Evolutionary conservation across 2,329 filamentous ascomycete genomes (phyloP), one percentile per base, ranked within the genome.

Genomic region (Microsporum ferrugineum): DNA sequence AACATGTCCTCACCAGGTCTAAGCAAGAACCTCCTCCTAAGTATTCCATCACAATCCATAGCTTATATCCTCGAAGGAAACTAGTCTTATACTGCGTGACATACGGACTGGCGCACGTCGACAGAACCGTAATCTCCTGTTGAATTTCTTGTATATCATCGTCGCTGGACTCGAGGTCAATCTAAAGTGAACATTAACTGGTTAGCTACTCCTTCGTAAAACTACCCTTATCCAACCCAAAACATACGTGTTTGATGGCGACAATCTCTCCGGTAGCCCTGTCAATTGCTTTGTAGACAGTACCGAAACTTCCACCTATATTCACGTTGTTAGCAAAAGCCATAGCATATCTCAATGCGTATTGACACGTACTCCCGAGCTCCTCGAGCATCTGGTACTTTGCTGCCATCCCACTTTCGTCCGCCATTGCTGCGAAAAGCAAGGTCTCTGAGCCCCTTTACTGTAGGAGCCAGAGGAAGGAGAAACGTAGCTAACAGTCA

Each of bases 41-140:
- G 71, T 88, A 99, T 75, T 99, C 94, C 94, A 99, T 99, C 62
- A 97, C 90, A 71, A 99, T 99, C 94, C 94, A 99, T 79, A 99
- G 79, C 77, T 97, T 99, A 72, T 91, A 88, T 31, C 94, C 94
- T 67, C 89, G 85, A n/a, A 97, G 82, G 73, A 97, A 99, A 71
- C 91, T 96, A 27, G 89, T 88, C 73, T 91, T 95, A 80, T 99
- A 99, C 72, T 95, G 89, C 14, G 94, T 97, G 67, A 99, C 91
- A 74, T 88, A 95, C 56, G 88, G 88, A 72, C 91, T 96, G 67
- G 88, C 88, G 78, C 94, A 99, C 59, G 94, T 96, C 75, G 91
- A 94, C 63, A 99, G 81, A 38, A 99, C 88, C 2, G 90, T 88
- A 67, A 99, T 97, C 73, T 99, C 94, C 71, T 95, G 91, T 70